Evolutionary conservation across 2,329 filamentous ascomycete genomes (phyloP).

Genomic region (Chrysoporthe austroafricana): DNA sequence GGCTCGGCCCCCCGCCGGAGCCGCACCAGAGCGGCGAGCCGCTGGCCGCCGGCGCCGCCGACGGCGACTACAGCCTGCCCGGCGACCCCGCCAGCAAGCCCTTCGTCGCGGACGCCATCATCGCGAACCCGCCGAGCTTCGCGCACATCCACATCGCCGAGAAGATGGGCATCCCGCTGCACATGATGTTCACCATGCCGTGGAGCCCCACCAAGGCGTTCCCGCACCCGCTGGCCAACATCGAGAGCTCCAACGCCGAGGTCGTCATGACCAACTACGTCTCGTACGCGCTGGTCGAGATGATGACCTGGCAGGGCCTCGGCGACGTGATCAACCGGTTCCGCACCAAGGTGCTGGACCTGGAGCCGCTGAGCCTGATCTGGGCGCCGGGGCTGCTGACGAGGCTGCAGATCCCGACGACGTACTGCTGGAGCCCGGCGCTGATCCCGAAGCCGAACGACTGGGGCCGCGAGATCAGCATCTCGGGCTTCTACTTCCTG

Average conservation of each 20-base stretch:
- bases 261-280: conserved; percentile 79
- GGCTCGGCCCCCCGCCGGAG: conserved; percentile 53
- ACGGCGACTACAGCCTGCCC: conserved; percentile 46
- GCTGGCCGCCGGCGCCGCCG: conserved; percentile 46
- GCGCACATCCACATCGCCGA: conserved; percentile 77
- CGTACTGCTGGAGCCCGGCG: conserved; percentile 89
- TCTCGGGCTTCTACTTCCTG: conserved; percentile 79
- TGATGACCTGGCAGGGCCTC: conserved; percentile 91
- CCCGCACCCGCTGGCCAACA: conserved; percentile 83
- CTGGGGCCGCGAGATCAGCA: conserved; percentile 72
- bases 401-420: conserved; percentile 78
- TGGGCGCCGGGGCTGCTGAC: conserved; percentile 82
- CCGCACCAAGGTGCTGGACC: conserved; percentile 70
- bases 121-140: conserved; percentile 78
- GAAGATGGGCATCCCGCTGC: conserved; percentile 73
- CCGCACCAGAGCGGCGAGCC: conserved; percentile 53
- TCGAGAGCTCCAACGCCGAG: conserved; percentile 76
- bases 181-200: conserved; percentile 96
- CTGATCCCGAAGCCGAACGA: conserved; percentile 65
- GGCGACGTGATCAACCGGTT: conserved; percentile 92
- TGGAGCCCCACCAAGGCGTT: conserved; percentile 87
- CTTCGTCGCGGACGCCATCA: conserved; percentile 83
- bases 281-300: conserved; percentile 82
- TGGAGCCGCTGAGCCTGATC: conserved; percentile 78
- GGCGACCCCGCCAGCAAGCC: conserved; percentile 55